These are phyloP conservation scores for Candida sojae DNA, from an alignment of 1,139 yeast genomes.

Conservation along the genomic window DNA sequence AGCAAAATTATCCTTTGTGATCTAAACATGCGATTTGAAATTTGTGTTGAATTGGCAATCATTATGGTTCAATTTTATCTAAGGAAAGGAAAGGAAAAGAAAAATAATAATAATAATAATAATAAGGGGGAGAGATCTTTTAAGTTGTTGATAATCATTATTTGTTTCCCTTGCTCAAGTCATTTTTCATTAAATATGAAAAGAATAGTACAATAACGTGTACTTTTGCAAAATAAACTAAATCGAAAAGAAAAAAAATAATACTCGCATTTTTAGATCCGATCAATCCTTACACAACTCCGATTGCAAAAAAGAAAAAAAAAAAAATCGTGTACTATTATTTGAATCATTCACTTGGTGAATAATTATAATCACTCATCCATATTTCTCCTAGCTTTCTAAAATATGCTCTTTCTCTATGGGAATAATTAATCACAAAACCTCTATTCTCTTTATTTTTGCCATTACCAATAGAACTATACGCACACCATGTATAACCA, in stretches of 20 bases:
- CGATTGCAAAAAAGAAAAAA: neutral
- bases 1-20: slow-evolving; percentile 28
- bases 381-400: slow-evolving; percentile 29
- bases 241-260: too few species aligned
- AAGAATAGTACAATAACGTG: neutral
- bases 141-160: neutral
- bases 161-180: neutral
- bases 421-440: slow-evolving; percentile 20
- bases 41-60: slow-evolving; percentile 32
- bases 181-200: neutral
- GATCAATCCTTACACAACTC: neutral
- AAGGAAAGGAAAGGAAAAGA: neutral
- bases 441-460: slow-evolving; percentile 20
- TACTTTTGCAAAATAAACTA: neutral
- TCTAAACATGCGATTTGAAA: slow-evolving; percentile 31
- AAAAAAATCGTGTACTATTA: too few species aligned
- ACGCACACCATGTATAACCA: slow-evolving; percentile 43
- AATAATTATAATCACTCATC: slow-evolving; percentile 19
- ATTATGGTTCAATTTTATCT: slow-evolving; percentile 9
- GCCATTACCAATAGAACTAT: slow-evolving; percentile 32
- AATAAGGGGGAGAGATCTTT: too few species aligned
- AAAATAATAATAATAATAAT: too few species aligned
- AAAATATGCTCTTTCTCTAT: slow-evolving; percentile 22
- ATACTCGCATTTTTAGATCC: neutral
- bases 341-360: neutral